phyloP scores from a whole-genome alignment of 2,329 filamentous ascomycete species.

The Diplocarpon mali region DNA sequence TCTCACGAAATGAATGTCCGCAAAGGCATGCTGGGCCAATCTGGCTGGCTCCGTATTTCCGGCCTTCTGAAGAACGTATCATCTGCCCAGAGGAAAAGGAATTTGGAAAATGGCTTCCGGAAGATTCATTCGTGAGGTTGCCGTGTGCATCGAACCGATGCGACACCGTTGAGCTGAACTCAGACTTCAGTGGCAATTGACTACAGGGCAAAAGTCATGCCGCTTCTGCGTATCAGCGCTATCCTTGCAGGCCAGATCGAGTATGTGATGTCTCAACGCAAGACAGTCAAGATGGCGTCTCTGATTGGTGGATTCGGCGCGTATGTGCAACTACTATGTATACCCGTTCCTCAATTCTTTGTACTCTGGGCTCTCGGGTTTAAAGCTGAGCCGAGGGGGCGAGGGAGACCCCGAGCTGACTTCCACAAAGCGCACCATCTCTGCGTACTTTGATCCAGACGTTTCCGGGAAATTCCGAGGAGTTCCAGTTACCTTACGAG shows the following conservation, averaged over 20 bases:
- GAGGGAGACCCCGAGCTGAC: neutral
- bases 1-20: slow-evolving; percentile 4
- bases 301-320: slow-evolving; percentile 19
- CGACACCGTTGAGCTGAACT: neutral
- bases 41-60: slow-evolving; percentile 6
- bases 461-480: slow-evolving; percentile 1
- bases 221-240: slow-evolving; percentile 5
- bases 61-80: slow-evolving; percentile 8
- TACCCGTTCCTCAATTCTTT: neutral
- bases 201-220: slow-evolving; percentile 12
- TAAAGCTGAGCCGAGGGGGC: neutral
- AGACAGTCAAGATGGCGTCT: slow-evolving; percentile 15
- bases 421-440: slow-evolving; percentile 8
- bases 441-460: slow-evolving; percentile 8
- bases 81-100: slow-evolving; percentile 4
- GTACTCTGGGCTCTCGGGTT: neutral
- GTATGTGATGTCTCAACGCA: slow-evolving; percentile 2
- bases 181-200: slow-evolving; percentile 6
- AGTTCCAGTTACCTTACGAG: neutral
- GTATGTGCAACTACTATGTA: neutral
- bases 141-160: neutral
- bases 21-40: no score
- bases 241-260: slow-evolving; percentile 10
- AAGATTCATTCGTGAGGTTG: slow-evolving; percentile 6
- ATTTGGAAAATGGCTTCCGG: slow-evolving; percentile 9